Percentiles rank a stretch among this genome's conserved stretches.
phyloP scores from a whole-genome alignment of 257 asterid genomes.

The Verbena officinalis region DNA sequence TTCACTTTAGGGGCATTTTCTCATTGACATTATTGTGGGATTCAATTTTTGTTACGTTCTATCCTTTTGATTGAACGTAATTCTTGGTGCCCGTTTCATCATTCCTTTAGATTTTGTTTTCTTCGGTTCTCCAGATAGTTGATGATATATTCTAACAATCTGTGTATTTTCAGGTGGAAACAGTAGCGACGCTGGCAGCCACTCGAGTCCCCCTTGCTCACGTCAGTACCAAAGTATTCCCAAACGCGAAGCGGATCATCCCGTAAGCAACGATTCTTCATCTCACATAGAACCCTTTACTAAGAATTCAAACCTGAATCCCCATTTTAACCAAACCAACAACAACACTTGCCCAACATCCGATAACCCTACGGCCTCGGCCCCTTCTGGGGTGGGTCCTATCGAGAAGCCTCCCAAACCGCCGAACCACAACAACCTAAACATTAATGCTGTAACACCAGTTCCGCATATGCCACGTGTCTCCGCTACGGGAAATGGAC shows the following conservation, averaged over 20 bases:
- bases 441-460: background rate
- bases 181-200: constrained; percentile 48
- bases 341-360: background rate
- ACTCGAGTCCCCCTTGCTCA: constrained; percentile 29
- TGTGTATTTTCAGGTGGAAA: constrained; percentile 38
- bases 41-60: background rate
- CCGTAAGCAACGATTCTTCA: constrained; percentile 19
- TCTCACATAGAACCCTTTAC: constrained; percentile 8
- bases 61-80: background rate
- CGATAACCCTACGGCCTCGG: constrained; percentile 5
- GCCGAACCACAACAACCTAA: background rate
- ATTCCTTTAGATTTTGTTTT: too few species aligned
- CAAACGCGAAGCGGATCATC: background rate
- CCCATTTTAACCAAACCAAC: constrained; percentile 2
- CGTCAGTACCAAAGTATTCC: background rate
- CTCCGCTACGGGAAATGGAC: constrained; percentile 69
- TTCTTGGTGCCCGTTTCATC: background rate
- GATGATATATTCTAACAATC: background rate
- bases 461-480: constrained; percentile 56
- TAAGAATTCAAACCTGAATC: background rate
- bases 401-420: constrained; percentile 18
- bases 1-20: background rate
- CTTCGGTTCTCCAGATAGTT: too few species aligned
- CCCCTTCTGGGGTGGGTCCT: background rate
- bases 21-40: background rate